These are phyloP conservation scores for Phylloporus arenicola DNA, from an alignment of 768 basidiomycete species.

Conservation along the genomic window DNA sequence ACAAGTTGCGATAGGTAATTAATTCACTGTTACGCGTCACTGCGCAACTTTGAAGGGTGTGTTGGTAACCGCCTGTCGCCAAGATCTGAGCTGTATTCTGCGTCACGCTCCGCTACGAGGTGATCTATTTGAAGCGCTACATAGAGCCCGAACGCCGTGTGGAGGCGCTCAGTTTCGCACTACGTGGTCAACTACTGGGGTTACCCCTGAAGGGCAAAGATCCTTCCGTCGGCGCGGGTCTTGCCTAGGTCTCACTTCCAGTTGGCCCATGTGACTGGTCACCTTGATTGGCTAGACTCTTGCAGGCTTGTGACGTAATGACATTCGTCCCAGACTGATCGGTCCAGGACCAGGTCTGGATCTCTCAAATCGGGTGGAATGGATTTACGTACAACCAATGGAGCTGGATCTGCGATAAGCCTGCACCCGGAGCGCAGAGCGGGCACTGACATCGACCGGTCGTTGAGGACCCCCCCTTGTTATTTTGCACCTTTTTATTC, in stretches of 20 bases:
- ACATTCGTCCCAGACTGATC: neutral
- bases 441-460: neutral
- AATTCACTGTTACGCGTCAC: neutral
- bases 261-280: neutral
- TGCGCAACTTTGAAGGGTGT: neutral
- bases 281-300: neutral
- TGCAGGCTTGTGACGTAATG: neutral
- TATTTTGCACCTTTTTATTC: neutral
- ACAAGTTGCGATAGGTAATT: neutral
- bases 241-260: neutral
- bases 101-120: neutral
- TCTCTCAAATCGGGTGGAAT: neutral
- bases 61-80: neutral
- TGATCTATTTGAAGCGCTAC: neutral
- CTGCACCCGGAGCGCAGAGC: neutral
- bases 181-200: neutral
- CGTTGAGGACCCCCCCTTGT: slow-evolving; percentile 8
- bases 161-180: neutral
- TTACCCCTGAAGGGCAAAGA: neutral
- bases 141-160: neutral
- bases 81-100: neutral
- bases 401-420: neutral
- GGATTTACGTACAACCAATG: neutral
- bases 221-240: slow-evolving; percentile 4
- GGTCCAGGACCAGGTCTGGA: neutral